A percentile compares a stretch with the other conserved stretches of the same genome.
Evolutionary conservation across 192 early-diverging fungal genomes (phyloP).

Genomic region (Kappamyces sp.): DNA sequence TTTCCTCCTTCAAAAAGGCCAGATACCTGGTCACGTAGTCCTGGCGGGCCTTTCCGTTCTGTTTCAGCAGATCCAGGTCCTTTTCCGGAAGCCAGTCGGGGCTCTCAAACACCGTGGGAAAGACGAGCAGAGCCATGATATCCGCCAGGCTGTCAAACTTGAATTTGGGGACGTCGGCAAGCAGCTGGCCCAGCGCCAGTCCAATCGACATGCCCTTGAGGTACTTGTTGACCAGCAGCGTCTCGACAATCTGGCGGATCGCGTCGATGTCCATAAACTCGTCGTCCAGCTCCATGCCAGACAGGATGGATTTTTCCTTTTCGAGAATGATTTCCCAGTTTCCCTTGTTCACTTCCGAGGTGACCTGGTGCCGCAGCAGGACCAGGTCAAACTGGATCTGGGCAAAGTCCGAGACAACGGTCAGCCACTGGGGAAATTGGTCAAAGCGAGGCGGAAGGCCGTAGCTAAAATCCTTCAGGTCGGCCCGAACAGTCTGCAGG

Average conservation of each 20-base stretch:
- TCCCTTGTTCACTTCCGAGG: conserved; percentile 29
- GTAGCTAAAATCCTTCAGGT: conserved; percentile 28
- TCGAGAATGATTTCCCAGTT: conserved; percentile 33
- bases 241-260: conserved; percentile 32
- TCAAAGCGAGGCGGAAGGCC: conserved; percentile 44
- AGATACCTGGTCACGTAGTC: conserved; percentile 3
- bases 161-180: conserved; percentile 29
- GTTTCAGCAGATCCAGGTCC: conserved; percentile 2
- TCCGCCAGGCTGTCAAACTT: conserved; percentile 38
- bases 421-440: conserved; percentile 16
- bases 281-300: conserved; percentile 39
- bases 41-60: conserved; percentile 1
- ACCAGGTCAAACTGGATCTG: conserved; percentile 34
- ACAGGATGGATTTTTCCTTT: conserved; percentile 37
- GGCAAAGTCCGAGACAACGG: conserved; percentile 20
- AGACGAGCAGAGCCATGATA: conserved; percentile 56
- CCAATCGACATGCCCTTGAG: conserved; percentile 34
- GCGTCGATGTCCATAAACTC: conserved; percentile 32
- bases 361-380: conserved; percentile 25
- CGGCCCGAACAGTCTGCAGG: conserved; percentile 24
- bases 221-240: conserved; percentile 35
- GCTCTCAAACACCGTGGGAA: conserved; percentile 67
- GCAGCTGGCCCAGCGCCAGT: conserved; percentile 26
- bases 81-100: conserved; percentile 20
- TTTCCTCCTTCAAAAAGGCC: not conserved